These are phyloP conservation scores for Rhynchospora breviuscula DNA, from an alignment of 176 grass and related monocot genomes.

Conservation along the genomic window DNA sequence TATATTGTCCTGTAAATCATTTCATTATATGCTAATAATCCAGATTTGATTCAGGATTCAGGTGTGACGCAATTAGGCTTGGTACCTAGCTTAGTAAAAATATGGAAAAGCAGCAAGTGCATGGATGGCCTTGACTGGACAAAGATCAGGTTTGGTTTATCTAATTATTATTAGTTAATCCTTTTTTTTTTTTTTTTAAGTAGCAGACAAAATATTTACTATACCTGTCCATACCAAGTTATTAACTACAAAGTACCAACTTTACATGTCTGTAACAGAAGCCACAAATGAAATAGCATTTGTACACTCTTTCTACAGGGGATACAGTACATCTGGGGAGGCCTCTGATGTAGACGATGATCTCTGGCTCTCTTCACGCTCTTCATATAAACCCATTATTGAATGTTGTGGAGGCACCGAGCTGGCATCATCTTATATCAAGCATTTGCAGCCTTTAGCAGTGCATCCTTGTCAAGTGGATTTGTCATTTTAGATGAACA, in stretches of 20 bases:
- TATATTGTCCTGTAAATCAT: not conserved
- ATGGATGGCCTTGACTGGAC: slow-evolving; percentile 37
- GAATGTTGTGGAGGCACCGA: slow-evolving; percentile 90
- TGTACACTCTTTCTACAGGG: slow-evolving; percentile 33
- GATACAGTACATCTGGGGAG: slow-evolving; percentile 68
- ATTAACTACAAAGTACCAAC: too few relatives aligned
- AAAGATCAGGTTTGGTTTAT: too few relatives aligned
- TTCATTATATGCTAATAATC: not conserved
- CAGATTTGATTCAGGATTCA: slow-evolving; percentile 58
- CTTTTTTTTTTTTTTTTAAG: too few relatives aligned
- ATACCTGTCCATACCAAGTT: too few relatives aligned
- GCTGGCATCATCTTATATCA: slow-evolving; percentile 83
- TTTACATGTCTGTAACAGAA: not conserved
- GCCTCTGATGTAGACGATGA: slow-evolving; percentile 89
- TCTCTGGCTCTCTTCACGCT: slow-evolving; percentile 69
- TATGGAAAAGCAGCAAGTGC: slow-evolving; percentile 72
- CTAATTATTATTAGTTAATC: too few relatives aligned
- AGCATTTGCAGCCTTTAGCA: slow-evolving; percentile 75
- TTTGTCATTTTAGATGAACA: slow-evolving; percentile 84
- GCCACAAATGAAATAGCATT: not conserved
- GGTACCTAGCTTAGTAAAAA: slow-evolving; percentile 84
- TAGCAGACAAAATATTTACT: too few relatives aligned
- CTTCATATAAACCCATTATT: slow-evolving; percentile 73
- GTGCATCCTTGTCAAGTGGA: slow-evolving; percentile 62
- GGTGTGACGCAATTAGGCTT: slow-evolving; percentile 64